These are phyloP conservation scores for Vitis hybrid DNA, from an alignment of 177 flowering plant genomes.

Conservation along the genomic window DNA sequence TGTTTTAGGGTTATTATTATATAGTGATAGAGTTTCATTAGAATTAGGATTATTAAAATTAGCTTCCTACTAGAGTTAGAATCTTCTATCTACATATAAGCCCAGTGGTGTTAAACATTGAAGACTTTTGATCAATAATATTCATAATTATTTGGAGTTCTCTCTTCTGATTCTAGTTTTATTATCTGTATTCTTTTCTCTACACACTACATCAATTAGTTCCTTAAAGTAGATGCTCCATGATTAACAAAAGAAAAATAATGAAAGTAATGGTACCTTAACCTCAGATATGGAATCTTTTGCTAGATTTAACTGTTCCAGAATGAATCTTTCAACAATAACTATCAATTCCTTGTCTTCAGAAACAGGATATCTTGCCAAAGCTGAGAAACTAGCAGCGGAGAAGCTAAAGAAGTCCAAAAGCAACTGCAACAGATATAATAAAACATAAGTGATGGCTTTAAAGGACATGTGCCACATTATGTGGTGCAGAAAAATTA, in stretches of 20 bases:
- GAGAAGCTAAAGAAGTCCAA: conserved; percentile 53
- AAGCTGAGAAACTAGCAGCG: conserved; percentile 39
- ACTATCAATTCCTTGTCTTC: conserved; percentile 33
- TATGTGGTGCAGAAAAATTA: not conserved
- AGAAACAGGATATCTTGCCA: conserved; percentile 39
- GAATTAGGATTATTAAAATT: no score
- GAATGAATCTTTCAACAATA: conserved; percentile 50
- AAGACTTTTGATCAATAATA: not conserved
- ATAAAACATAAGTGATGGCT: no score
- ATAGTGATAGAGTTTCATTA: no score
- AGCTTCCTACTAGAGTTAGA: no score
- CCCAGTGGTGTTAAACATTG: not conserved
- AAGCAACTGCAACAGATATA: conserved; percentile 61
- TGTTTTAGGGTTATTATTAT: no score
- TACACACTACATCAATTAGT: not conserved
- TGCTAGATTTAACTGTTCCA: conserved; percentile 52
- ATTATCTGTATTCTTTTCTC: not conserved
- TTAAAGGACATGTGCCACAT: not conserved
- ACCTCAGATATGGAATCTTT: conserved; percentile 53
- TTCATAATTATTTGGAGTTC: no score
- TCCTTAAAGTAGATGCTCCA: not conserved
- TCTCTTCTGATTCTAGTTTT: no score
- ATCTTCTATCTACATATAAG: no score
- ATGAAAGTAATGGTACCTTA: conserved; percentile 48
- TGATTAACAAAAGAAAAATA: not conserved